Base-by-base conservation (phyloP, 306 rosid species). In the Dryas alaskensis region DNA sequence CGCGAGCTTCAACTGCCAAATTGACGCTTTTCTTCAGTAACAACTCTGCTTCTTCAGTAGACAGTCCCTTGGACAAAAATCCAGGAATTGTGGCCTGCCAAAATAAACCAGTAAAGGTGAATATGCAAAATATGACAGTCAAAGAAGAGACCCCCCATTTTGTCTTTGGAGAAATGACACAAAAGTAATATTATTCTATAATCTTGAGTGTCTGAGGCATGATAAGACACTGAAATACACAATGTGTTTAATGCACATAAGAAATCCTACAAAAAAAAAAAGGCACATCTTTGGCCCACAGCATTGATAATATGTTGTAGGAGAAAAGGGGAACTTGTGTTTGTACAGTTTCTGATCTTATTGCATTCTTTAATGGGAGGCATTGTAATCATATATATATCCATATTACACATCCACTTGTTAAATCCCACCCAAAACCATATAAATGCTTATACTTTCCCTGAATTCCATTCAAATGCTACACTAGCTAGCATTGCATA, bases 1-100 rank as follows among this genome's bases (percentile, higher is more conserved):
- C 91, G 4, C 98, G 93, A 43, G 97, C 96, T 81, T 90, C 97
- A 49, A 86, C 77, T 2, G 97, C 97, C 82, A 89, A 85, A 79
- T 84, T 79, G 65, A 93, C 97, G 73, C 97, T 90, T 77, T 72
- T 86, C 80, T 66, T 78, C 57, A 93, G 81, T 22, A 90, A 77
- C 4, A 43, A 73, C 59, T 93, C 98, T 66, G 77, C 98, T 82
- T 93, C 87, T 83, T 87, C 86, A 9, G 60, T 59, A 6, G 97
- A 82, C 44, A 87, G 73, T 37, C 96, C 98, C 87, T 75, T 87
- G 42, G 97, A 87, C 73, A 87, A 37, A 81, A 90, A 90, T 67
- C 98, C 97, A 1, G 96, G 93, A 68, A 89, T 58, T 11, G 93
- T 89, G 59, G 98, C 96, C 97, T 93, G 69, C 61, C 65, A 45